phyloP scores from a whole-genome alignment of 1,284 basidiomycete species.

The Rhodotorula mucilaginosa region DNA sequence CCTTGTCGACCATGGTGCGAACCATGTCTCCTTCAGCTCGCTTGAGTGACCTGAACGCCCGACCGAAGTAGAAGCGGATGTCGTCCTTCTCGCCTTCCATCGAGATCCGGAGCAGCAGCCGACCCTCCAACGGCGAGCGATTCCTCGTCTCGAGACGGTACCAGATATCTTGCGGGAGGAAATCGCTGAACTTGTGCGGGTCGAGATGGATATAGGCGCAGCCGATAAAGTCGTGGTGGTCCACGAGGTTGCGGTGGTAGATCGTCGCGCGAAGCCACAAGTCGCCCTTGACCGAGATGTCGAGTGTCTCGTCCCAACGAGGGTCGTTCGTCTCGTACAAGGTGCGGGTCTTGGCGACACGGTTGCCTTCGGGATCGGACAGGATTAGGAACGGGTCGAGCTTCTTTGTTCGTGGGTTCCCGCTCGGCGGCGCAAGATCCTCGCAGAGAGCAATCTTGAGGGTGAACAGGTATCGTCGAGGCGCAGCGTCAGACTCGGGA shows the following conservation, averaged over 20 bases:
- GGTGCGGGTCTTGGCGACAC: slow-evolving; percentile 90
- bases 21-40: slow-evolving; percentile 95
- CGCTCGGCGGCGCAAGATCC: slow-evolving; percentile 69
- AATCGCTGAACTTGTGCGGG: slow-evolving; percentile 81
- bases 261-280: slow-evolving; percentile 97
- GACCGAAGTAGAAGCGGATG: slow-evolving; percentile 94
- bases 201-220: slow-evolving; percentile 90
- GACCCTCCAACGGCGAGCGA: slow-evolving; percentile 51
- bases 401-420: slow-evolving; percentile 61
- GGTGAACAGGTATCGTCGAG: slow-evolving; percentile 77
- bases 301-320: slow-evolving; percentile 96
- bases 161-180: slow-evolving; percentile 87
- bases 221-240: slow-evolving; percentile 60
- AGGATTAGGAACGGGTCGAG: slow-evolving; percentile 92
- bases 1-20: slow-evolving; percentile 94
- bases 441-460: slow-evolving; percentile 92
- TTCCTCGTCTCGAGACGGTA: slow-evolving; percentile 68
- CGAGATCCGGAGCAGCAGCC: slow-evolving; percentile 81
- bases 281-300: slow-evolving; percentile 74
- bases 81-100: slow-evolving; percentile 97
- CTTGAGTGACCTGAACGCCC: slow-evolving; percentile 91
- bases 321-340: slow-evolving; percentile 88
- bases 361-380: slow-evolving; percentile 84
- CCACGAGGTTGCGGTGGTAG: slow-evolving; percentile 78
- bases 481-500: slow-evolving; percentile 47